Percentiles rank a stretch among this genome's conserved stretches.
phyloP scores from a whole-genome alignment of 108 stramenopile genomes.

The Nannochloropsis gaditana region DNA sequence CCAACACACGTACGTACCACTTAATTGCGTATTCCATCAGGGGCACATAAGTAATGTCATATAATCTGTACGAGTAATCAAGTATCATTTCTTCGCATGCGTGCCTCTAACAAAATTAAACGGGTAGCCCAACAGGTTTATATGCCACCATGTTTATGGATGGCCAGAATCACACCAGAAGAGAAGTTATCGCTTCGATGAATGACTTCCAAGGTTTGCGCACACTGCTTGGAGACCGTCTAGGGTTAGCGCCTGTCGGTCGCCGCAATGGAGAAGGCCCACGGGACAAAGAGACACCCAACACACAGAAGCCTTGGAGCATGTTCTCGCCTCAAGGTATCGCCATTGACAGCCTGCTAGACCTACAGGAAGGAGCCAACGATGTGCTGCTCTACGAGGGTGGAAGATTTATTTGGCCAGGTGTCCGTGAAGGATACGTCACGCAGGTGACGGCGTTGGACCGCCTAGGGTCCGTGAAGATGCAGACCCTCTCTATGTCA shows the following conservation, averaged over 20 bases:
- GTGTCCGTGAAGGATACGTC: constrained; percentile 44
- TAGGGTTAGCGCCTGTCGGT: neutral
- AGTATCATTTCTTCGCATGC: neutral
- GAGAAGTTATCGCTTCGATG: neutral
- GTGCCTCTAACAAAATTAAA: neutral
- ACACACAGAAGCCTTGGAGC: constrained; percentile 11
- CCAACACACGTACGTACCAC: neutral
- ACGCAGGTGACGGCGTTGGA: constrained; percentile 33
- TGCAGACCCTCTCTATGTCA: constrained; percentile 46
- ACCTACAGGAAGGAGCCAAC: neutral
- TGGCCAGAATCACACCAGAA: neutral
- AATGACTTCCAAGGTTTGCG: neutral
- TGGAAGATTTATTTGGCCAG: constrained; percentile 50
- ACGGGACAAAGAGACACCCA: neutral
- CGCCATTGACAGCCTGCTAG: neutral
- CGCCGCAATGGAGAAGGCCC: neutral
- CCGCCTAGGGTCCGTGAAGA: constrained; percentile 38
- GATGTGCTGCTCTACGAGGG: constrained; percentile 27
- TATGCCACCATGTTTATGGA: neutral
- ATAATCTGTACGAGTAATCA: neutral
- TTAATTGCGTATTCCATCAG: neutral
- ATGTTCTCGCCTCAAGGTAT: neutral
- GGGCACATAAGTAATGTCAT: too few species aligned
- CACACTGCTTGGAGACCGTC: neutral
- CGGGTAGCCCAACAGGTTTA: neutral